phyloP scores from a whole-genome alignment of 106 monocot species.

The Acanthochlamys bracteata region DNA sequence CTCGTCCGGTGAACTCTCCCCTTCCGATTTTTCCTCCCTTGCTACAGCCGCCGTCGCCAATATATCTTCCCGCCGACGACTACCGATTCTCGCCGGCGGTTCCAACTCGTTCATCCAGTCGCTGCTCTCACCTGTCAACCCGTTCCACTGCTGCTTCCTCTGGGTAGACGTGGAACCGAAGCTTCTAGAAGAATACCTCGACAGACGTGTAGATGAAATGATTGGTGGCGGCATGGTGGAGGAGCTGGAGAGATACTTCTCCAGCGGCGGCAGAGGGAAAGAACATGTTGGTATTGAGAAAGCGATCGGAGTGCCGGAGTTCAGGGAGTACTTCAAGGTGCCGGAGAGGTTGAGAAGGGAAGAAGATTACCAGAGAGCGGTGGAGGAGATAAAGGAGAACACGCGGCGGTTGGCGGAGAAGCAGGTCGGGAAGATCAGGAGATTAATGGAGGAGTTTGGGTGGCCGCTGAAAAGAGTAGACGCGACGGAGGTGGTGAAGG shows the following conservation, averaged over 20 bases:
- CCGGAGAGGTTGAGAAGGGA: background rate
- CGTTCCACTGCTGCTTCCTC: slow-evolving; percentile 52
- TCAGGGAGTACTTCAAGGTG: slow-evolving; percentile 35
- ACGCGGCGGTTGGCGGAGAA: slow-evolving; percentile 68
- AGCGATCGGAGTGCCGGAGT: slow-evolving; percentile 89
- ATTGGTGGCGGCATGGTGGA: slow-evolving; percentile 67
- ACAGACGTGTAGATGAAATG: slow-evolving; percentile 88
- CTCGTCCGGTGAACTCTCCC: slow-evolving; percentile 47
- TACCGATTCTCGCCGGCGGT: slow-evolving; percentile 77
- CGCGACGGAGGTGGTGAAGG: slow-evolving; percentile 41
- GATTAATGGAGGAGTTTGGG: slow-evolving; percentile 36
- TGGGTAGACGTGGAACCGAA: slow-evolving; percentile 75
- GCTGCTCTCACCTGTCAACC: slow-evolving; percentile 17
- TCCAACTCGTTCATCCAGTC: slow-evolving; percentile 83
- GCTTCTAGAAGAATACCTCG: slow-evolving; percentile 55
- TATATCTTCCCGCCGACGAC: slow-evolving; percentile 25
- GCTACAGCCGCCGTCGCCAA: slow-evolving; percentile 25
- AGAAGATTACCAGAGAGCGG: slow-evolving; percentile 25
- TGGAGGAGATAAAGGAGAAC: slow-evolving; percentile 62
- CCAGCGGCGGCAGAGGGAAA: slow-evolving; percentile 5
- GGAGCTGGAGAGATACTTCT: slow-evolving; percentile 62
- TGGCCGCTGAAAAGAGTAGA: slow-evolving; percentile 54
- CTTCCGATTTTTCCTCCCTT: slow-evolving; percentile 38
- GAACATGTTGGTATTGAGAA: slow-evolving; percentile 45
- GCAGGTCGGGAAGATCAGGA: slow-evolving; percentile 65